phyloP scores from a whole-genome alignment of 129 eudicot species.

The Chrysanthemum seticuspe region DNA sequence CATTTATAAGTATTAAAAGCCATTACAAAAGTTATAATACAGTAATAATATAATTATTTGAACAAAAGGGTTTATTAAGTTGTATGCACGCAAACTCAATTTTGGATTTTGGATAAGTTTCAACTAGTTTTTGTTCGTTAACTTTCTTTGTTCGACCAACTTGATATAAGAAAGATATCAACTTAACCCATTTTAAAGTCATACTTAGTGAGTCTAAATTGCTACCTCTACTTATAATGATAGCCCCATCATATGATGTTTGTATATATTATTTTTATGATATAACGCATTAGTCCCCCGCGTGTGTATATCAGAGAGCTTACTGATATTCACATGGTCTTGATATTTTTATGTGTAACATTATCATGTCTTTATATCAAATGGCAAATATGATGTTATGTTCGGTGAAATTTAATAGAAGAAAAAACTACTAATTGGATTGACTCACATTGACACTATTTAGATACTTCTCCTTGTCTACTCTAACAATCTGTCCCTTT shows the following conservation, averaged over 20 bases:
- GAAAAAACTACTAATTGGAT: background rate
- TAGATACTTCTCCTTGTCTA: conserved; percentile 89
- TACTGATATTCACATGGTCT: background rate
- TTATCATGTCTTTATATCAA: background rate
- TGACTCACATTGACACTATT: conserved; percentile 79
- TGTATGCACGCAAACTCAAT: no score
- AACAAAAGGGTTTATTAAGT: no score
- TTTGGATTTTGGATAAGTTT: no score
- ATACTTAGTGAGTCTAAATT: no score
- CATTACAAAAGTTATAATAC: background rate
- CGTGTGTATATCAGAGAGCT: background rate
- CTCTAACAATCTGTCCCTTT: conserved; percentile 92
- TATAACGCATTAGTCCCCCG: no score
- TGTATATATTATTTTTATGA: no score
- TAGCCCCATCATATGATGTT: no score
- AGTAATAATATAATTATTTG: no score
- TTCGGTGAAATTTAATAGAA: background rate
- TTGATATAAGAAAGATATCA: no score
- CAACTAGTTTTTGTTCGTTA: background rate
- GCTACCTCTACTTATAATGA: no score
- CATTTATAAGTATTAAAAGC: background rate
- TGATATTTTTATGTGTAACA: background rate
- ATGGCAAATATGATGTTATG: background rate
- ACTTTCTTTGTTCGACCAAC: background rate
- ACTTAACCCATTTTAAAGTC: no score